Evolutionary conservation across 441 rosid genomes (phyloP), one percentile per base, ranked within the genome.

Genomic region (Eruca vesicaria): DNA sequence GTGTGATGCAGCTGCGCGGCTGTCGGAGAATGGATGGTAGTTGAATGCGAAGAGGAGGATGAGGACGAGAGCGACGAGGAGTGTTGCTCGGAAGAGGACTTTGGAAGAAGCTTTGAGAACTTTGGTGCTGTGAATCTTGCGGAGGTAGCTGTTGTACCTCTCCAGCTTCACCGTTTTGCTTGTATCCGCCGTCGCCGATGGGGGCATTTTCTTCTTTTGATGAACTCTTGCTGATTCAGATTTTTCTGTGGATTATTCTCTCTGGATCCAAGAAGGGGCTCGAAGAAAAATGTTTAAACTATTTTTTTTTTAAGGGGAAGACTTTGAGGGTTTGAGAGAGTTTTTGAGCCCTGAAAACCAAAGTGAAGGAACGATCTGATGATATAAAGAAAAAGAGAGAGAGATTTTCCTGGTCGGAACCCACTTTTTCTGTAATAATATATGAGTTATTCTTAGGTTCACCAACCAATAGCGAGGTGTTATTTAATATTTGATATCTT

Each of bases 81-180:
- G 89, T 3, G 98, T 87, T 9, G 83, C 89, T 6, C 99, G 88
- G 81, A 94, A 89, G n/a, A 94, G 87, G 20, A 94, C 83, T 48
- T 94, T 94, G 1, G 97, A 94, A 6, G 99, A 94, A 0, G 97
- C 93, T 45, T 89, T 91, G 4, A 94, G 79, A 61, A 86, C 72
- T 73, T 87, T 92, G 3, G 97, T 90, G 75, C 87, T 86, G 75
- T 90, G 91, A 19, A 94, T 80, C 63, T 82, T 81, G 1, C 97
- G 88, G 75, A 94, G 67, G 72, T 94, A 94, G 83, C 96, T 94
- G 75, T 94, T 88, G 88, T 87, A 94, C 23, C 97, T 84, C 79
- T 94, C 99, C 7, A 92, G 73, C 86, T 92, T 94, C 26, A 89
- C 76, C 65, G 95, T 92, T 76, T 94, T 94, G 87, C 97, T 85